Conservation (phyloP, 257 asterid genomes). For the Solanum verrucosum region DNA sequence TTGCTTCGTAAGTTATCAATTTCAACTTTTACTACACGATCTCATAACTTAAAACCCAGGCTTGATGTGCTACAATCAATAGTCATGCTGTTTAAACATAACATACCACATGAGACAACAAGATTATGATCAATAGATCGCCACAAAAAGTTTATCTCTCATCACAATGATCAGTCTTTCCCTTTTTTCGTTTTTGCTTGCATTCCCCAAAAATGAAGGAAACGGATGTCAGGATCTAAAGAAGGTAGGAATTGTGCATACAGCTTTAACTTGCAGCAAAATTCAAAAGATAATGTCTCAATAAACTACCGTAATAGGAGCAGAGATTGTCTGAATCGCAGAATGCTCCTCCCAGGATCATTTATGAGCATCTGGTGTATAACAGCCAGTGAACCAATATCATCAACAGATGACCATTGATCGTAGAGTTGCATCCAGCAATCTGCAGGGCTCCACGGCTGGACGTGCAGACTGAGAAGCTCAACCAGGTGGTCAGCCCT, state of each 20-base stretch:
- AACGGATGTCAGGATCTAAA: not conserved
- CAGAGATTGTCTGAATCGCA: slow-evolving; percentile 38
- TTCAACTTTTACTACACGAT: not conserved
- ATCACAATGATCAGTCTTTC: not conserved
- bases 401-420: slow-evolving; percentile 47
- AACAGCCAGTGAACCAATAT: slow-evolving; percentile 40
- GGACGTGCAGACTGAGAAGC: slow-evolving; percentile 21
- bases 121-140: not conserved
- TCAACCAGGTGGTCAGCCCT: slow-evolving; percentile 40
- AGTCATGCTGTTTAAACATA: not conserved
- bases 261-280: not conserved
- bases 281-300: not conserved
- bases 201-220: not conserved
- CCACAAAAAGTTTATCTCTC: not conserved
- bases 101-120: not conserved
- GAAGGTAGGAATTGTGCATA: not conserved
- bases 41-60: not conserved
- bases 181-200: not conserved
- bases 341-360: slow-evolving; percentile 33
- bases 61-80: not conserved
- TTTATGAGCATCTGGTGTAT: slow-evolving; percentile 36
- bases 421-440: slow-evolving; percentile 49
- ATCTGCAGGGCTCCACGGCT: slow-evolving; percentile 44
- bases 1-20: not conserved
- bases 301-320: slow-evolving; percentile 33